These are phyloP conservation scores for Globisporangium yorkense DNA, from an alignment of 352 stramenopile species.

Conservation along the genomic window DNA sequence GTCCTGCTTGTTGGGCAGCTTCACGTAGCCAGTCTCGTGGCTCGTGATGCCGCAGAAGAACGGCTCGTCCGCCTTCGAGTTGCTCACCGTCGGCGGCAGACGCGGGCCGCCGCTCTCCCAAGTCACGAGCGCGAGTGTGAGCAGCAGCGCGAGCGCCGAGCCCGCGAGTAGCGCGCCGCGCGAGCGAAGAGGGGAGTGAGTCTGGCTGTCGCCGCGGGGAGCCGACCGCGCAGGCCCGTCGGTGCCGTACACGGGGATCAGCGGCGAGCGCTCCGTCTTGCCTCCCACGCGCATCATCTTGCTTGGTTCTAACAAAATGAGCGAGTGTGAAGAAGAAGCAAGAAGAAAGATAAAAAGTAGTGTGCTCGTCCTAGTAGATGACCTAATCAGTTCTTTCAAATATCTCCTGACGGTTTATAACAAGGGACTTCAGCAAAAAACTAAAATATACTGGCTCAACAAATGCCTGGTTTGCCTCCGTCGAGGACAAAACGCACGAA, in stretches of 20 bases:
- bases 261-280: slow-evolving; percentile 11
- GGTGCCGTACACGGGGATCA: slow-evolving; percentile 12
- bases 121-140: slow-evolving; percentile 14
- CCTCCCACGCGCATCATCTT: not conserved
- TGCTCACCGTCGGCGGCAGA: slow-evolving; percentile 4
- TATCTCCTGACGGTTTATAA: no score
- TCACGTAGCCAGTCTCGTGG: slow-evolving; percentile 27
- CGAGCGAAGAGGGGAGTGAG: not conserved
- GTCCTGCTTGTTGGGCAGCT: slow-evolving; percentile 30
- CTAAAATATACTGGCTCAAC: no score
- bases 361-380: no score
- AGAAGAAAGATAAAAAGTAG: no score
- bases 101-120: slow-evolving; percentile 9
- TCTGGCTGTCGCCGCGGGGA: not conserved
- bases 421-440: no score
- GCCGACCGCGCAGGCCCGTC: not conserved
- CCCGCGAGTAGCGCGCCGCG: slow-evolving; percentile 3
- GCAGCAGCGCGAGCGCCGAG: slow-evolving; percentile 10
- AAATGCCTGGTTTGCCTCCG: no score
- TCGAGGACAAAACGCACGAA: no score
- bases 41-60: slow-evolving; percentile 18
- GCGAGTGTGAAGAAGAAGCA: no score
- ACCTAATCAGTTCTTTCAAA: no score
- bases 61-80: not conserved
- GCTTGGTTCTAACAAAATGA: no score